phyloP scores from a whole-genome alignment of 805 yeast genomes.

The Saccharomyces jurei region DNA sequence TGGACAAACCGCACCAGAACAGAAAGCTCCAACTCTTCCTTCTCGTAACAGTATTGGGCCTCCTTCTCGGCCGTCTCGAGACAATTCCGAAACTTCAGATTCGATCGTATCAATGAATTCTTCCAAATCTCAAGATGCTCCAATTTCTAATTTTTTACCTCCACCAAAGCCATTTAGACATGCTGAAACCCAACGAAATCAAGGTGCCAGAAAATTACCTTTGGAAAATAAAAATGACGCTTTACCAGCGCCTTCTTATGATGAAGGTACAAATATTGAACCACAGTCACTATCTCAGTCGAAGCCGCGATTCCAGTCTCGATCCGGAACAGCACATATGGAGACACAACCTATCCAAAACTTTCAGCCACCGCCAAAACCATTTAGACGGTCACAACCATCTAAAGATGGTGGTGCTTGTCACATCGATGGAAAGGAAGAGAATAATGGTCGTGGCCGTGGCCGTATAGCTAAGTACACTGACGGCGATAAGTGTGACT shows the following conservation, averaged over 20 bases:
- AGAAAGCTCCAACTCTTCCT: neutral
- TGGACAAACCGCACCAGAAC: neutral
- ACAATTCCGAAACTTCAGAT: neutral
- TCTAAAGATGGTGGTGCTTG: neutral
- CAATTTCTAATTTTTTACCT: slow-evolving; percentile 21
- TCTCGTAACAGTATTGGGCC: neutral
- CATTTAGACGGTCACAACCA: slow-evolving; percentile 8
- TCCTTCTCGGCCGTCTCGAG: neutral
- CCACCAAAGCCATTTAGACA: slow-evolving; percentile 24
- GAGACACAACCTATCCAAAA: neutral
- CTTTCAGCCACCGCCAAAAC: slow-evolving; percentile 32
- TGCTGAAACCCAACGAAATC: neutral
- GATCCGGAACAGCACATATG: neutral
- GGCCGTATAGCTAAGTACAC: neutral
- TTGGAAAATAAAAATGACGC: neutral
- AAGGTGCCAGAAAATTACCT: neutral
- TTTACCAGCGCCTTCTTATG: neutral
- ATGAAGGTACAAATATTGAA: neutral
- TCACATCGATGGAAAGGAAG: neutral
- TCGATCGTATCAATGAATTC: neutral
- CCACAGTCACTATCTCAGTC: neutral
- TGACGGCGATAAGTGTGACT: neutral
- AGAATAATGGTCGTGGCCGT: neutral
- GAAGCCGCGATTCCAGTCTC: neutral
- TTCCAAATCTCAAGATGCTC: neutral